Conservation (phyloP, 1,139 yeast genomes). For the Dujonia santamariae region DNA sequence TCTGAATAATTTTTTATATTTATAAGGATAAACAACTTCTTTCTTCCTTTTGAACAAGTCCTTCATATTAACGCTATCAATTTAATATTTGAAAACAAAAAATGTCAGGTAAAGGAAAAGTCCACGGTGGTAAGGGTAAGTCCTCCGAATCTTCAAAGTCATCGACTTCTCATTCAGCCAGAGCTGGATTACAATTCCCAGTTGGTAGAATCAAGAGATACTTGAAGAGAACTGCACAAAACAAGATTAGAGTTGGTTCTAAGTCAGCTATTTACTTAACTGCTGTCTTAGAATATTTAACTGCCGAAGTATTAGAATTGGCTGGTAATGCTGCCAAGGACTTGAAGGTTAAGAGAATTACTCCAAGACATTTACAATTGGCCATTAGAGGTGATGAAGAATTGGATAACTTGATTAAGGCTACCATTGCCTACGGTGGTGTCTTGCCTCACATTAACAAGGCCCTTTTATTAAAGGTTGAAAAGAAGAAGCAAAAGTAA, state of each 20-base stretch:
- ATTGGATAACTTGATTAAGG: slow-evolving; percentile 90
- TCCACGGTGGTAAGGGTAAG: slow-evolving; percentile 95
- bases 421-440: slow-evolving; percentile 98
- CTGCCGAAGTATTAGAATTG: slow-evolving; percentile 97
- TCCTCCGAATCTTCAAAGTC: slow-evolving; percentile 67
- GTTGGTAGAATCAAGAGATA: slow-evolving; percentile 98
- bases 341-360: slow-evolving; percentile 95
- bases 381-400: slow-evolving; percentile 99
- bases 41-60: no score
- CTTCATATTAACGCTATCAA: no score
- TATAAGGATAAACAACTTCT: no score
- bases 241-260: slow-evolving; percentile 94
- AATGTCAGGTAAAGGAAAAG: slow-evolving; percentile 88
- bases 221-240: slow-evolving; percentile 86
- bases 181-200: slow-evolving; percentile 97
- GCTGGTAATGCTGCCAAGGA: slow-evolving; percentile 99
- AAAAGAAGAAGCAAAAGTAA: slow-evolving; percentile 65
- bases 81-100: slow-evolving; percentile 5
- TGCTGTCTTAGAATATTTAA: slow-evolving; percentile 93
- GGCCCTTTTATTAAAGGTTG: slow-evolving; percentile 89
- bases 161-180: slow-evolving; percentile 87
- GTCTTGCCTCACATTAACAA: slow-evolving; percentile 97
- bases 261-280: slow-evolving; percentile 96
- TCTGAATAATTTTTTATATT: no score
- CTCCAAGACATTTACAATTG: slow-evolving; percentile 97